These are phyloP conservation scores for Neopestalotiopsis sp. DNA, from an alignment of 2,329 filamentous ascomycete species.

Conservation along the genomic window DNA sequence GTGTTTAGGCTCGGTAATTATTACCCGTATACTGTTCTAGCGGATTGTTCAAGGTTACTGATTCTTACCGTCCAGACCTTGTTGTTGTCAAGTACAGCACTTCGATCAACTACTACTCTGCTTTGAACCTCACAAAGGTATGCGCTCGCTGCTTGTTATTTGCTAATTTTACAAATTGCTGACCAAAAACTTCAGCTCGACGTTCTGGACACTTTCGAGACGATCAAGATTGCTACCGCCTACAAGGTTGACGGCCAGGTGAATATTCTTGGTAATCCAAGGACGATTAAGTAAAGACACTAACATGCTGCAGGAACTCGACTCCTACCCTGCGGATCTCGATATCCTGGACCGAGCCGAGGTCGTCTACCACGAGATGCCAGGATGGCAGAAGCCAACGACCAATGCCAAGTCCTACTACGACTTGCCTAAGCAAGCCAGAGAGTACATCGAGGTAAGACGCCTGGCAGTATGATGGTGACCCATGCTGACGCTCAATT, in stretches of 20 bases:
- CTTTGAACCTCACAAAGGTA: constrained; percentile 61
- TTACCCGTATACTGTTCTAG: constrained; percentile 21
- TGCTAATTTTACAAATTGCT: neutral
- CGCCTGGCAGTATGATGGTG: constrained; percentile 17
- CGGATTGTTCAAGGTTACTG: neutral
- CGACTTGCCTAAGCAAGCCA: constrained; percentile 68
- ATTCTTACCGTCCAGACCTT: constrained; percentile 60
- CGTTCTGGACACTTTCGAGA: constrained; percentile 75
- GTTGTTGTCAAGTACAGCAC: constrained; percentile 71
- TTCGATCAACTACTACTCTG: constrained; percentile 71
- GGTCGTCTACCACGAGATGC: constrained; percentile 71
- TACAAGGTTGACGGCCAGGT: constrained; percentile 59
- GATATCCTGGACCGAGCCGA: constrained; percentile 62
- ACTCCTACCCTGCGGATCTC: constrained; percentile 70
- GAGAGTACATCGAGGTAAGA: constrained; percentile 64
- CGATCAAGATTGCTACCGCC: constrained; percentile 75
- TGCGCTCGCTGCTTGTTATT: neutral
- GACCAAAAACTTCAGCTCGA: constrained; percentile 62
- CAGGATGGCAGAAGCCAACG: constrained; percentile 72
- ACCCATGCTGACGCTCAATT: constrained; percentile 21
- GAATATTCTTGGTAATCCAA: neutral
- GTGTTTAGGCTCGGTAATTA: constrained; percentile 24
- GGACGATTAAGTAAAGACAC: neutral
- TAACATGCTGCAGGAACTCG: constrained; percentile 47
- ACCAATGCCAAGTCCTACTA: constrained; percentile 64